Evolutionary conservation across 768 basidiomycete genomes (phyloP).

Genomic region (Hydnomerulius pinastri): DNA sequence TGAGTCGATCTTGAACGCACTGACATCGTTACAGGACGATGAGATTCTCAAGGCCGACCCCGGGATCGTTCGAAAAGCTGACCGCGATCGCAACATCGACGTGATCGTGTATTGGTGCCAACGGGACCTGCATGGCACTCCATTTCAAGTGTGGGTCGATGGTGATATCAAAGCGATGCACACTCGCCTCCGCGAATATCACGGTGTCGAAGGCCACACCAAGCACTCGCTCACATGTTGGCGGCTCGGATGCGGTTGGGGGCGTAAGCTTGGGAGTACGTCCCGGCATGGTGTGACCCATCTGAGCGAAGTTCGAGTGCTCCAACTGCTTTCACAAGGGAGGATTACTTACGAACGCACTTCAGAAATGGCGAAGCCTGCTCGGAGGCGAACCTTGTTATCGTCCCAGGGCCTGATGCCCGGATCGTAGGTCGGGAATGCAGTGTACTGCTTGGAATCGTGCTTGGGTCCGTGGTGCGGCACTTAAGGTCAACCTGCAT

Average conservation of each 20-base stretch:
- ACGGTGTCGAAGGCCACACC: background rate
- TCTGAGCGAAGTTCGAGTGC: background rate
- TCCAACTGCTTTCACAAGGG: too few species aligned
- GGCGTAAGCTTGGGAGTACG: background rate
- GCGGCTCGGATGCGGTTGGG: background rate
- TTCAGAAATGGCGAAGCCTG: too few species aligned
- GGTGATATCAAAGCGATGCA: conserved; percentile 1
- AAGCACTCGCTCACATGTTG: background rate
- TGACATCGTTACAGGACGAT: too few species aligned
- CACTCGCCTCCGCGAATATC: conserved; percentile 1
- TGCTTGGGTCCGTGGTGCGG: background rate
- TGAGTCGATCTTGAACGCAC: too few species aligned
- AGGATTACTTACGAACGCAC: too few species aligned
- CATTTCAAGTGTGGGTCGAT: conserved; percentile 2
- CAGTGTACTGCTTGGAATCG: background rate
- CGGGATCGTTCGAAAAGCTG: background rate
- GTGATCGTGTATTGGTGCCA: background rate
- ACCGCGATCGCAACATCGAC: background rate
- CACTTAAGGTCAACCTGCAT: too few species aligned
- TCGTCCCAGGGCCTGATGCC: background rate
- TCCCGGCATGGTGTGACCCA: conserved; percentile 8
- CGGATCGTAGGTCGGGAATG: background rate
- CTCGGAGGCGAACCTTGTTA: too few species aligned
- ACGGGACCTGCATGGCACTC: background rate
- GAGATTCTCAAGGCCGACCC: background rate